phyloP scores from a whole-genome alignment of 331 rosid species.

The Quercus phellos region DNA sequence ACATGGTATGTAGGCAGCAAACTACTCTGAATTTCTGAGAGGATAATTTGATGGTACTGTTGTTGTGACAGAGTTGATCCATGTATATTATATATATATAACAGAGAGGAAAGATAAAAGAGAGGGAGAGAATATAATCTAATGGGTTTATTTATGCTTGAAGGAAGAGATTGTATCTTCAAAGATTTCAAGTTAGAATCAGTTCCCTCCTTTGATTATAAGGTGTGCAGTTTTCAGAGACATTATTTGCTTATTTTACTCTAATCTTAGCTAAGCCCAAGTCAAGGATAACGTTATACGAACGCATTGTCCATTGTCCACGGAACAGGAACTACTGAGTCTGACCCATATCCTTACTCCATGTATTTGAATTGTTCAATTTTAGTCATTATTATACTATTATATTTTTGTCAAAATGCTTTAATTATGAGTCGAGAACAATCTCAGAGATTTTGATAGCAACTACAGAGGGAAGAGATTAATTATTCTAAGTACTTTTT shows the following conservation, averaged over 20 bases:
- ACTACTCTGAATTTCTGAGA: neutral
- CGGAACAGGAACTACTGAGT: too few relatives aligned
- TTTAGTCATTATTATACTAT: too few relatives aligned
- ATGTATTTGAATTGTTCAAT: too few relatives aligned
- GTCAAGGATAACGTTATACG: neutral
- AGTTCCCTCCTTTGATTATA: constrained; percentile 44
- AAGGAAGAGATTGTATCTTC: constrained; percentile 43
- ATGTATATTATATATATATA: neutral
- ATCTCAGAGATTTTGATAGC: too few relatives aligned
- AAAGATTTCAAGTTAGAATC: constrained; percentile 35
- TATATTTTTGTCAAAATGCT: too few relatives aligned
- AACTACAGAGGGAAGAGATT: too few relatives aligned
- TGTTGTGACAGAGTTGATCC: neutral
- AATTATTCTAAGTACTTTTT: too few relatives aligned
- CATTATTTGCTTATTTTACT: neutral
- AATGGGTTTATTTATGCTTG: neutral
- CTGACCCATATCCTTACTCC: too few relatives aligned
- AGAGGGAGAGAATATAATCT: constrained; percentile 21
- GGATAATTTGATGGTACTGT: neutral
- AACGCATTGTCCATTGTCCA: too few relatives aligned
- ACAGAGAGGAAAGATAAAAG: neutral
- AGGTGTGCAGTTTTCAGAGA: neutral
- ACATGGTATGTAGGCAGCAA: neutral
- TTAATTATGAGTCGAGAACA: too few relatives aligned
- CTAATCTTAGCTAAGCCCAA: constrained; percentile 5